These are phyloP conservation scores for Cucurbita ficifolia DNA, from an alignment of 306 rosid genomes.

Conservation along the genomic window DNA sequence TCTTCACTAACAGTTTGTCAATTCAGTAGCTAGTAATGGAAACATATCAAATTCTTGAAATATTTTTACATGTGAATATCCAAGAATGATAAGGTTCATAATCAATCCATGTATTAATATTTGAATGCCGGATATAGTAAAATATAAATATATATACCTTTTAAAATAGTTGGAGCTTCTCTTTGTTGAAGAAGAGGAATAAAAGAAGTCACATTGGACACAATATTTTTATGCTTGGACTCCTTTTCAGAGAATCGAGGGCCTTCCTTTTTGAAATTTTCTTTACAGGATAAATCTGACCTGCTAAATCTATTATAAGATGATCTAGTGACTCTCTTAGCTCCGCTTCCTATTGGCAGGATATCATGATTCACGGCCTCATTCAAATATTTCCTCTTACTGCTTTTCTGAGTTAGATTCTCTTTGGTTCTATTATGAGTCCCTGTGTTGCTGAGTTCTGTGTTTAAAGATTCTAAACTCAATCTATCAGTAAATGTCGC, in stretches of 20 bases:
- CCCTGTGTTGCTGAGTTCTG: conserved; percentile 31
- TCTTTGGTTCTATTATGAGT: conserved; percentile 31
- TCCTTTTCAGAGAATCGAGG: conserved; percentile 26
- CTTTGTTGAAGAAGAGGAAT: conserved; percentile 90
- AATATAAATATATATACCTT: conserved; percentile 32
- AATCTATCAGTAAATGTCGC: conserved; percentile 20
- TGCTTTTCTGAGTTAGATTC: conserved; percentile 26
- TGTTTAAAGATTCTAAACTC: conserved; percentile 35
- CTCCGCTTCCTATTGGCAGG: conserved; percentile 33
- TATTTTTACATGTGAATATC: not conserved
- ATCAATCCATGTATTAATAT: not conserved
- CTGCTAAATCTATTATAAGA: conserved; percentile 27
- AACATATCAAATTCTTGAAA: not conserved
- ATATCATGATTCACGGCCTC: conserved; percentile 37
- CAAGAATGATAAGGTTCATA: not conserved
- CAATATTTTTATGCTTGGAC: conserved; percentile 42
- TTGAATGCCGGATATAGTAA: not conserved
- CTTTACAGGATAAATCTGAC: conserved; percentile 46
- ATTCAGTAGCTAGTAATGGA: not conserved
- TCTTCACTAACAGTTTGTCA: not conserved
- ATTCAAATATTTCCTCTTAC: conserved; percentile 22
- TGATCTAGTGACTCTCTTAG: conserved; percentile 33
- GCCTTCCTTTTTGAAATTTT: conserved; percentile 30
- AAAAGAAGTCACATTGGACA: conserved; percentile 66
- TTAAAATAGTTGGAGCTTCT: conserved; percentile 55